phyloP scores from a whole-genome alignment of 2,329 filamentous ascomycete genomes.

The Ploettnerulaceae sp. region DNA sequence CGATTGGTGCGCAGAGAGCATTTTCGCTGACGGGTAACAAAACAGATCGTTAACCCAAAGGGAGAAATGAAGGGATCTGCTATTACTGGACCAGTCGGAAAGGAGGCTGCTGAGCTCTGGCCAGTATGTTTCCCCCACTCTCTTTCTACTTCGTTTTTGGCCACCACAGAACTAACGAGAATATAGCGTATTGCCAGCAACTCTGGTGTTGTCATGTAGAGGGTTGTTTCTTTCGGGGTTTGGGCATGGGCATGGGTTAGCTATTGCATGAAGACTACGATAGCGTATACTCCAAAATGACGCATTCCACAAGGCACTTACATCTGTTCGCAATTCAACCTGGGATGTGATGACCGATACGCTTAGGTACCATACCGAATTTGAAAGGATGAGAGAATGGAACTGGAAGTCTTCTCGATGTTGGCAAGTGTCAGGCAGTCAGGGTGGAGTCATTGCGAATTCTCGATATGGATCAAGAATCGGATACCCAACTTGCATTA shows the following conservation, averaged over 20 bases:
- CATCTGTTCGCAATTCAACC: background rate
- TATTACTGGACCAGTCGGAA: constrained; percentile 98
- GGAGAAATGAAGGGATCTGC: constrained; percentile 99
- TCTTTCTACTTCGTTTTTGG: background rate
- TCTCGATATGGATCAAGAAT: too few species aligned
- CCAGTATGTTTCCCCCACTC: constrained; percentile 65
- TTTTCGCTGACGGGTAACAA: constrained; percentile 35
- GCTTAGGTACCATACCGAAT: background rate
- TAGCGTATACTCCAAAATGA: constrained; percentile 21
- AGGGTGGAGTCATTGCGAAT: too few species aligned
- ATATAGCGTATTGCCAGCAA: constrained; percentile 95
- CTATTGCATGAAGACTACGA: constrained; percentile 20
- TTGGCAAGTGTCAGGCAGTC: background rate
- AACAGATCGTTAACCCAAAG: constrained; percentile 98
- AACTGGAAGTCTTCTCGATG: background rate
- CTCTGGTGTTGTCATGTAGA: constrained; percentile 99
- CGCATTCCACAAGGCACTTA: constrained; percentile 12
- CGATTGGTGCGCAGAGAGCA: background rate
- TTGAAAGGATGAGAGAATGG: background rate
- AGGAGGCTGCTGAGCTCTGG: constrained; percentile 99
- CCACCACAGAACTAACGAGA: constrained; percentile 16
- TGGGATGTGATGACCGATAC: background rate
- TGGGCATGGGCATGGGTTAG: constrained; percentile 24
- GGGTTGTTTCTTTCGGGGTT: constrained; percentile 32
- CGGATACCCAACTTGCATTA: too few species aligned